Evolutionary conservation across 768 basidiomycete species (phyloP).

Genomic region (Amanita rimosa): DNA sequence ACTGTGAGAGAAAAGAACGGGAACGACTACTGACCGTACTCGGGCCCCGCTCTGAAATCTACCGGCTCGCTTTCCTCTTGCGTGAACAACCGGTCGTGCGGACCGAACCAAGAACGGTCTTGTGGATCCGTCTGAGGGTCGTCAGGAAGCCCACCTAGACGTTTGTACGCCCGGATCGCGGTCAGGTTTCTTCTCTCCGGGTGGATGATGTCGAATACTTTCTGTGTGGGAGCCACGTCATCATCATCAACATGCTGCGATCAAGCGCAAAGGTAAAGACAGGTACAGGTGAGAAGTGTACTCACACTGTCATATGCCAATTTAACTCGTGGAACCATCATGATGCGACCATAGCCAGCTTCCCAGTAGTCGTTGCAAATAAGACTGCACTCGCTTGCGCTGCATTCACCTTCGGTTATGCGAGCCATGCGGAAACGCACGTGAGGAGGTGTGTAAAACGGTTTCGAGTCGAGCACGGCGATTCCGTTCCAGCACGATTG

Average conservation of each 20-base stretch:
- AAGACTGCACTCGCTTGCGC: slow-evolving; percentile 89
- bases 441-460: slow-evolving; percentile 86
- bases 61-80: slow-evolving; percentile 76
- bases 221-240: slow-evolving; percentile 38
- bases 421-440: slow-evolving; percentile 94
- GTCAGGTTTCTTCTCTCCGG: slow-evolving; percentile 84
- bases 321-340: slow-evolving; percentile 97
- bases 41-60: slow-evolving; percentile 71
- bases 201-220: slow-evolving; percentile 92
- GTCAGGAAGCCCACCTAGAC: slow-evolving; percentile 94
- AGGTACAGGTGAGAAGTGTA: neutral
- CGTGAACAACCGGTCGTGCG: slow-evolving; percentile 89
- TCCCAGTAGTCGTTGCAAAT: slow-evolving; percentile 99
- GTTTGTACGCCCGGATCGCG: slow-evolving; percentile 88
- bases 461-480: slow-evolving; percentile 89
- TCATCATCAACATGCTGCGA: neutral
- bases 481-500: slow-evolving; percentile 99
- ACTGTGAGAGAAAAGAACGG: neutral
- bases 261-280: too few relatives aligned
- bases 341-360: slow-evolving; percentile 88
- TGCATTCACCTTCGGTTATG: slow-evolving; percentile 83
- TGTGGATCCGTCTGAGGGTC: slow-evolving; percentile 96
- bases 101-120: slow-evolving; percentile 96
- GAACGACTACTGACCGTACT: slow-evolving; percentile 68
- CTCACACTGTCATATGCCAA: slow-evolving; percentile 83